Evolutionary conservation across 2,329 filamentous ascomycete genomes (phyloP), one percentile per base, ranked within the genome.

Genomic region (Colletotrichum shisoi): DNA sequence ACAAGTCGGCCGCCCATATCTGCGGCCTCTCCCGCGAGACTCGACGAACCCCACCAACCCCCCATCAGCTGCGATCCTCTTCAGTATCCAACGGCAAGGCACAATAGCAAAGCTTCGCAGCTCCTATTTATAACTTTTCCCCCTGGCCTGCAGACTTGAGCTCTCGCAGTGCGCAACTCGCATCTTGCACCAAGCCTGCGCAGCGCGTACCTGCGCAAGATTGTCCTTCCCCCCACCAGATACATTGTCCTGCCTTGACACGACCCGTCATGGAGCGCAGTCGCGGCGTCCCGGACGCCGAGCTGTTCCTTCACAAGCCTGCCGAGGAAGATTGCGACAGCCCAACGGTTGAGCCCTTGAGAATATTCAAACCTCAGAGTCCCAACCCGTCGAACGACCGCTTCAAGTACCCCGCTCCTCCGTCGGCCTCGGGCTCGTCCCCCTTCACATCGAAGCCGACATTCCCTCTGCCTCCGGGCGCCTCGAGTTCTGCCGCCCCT

Each of bases 321-420:
- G 76, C 80, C 62, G 80, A 74, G 9, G 77, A 80, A 12, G 82
- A 85, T 53, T 82, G 81, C 68, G 88, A 93, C 73, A 93, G 91
- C 73, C 91, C 93, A 65, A 92, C 91, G 19, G 86, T 96, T 72
- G 91, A 91, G 73, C 93, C 93, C 68, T 79, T 97, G 79, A 88
- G 92, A 74, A 96, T 96, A 76, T 90, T 89, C 81, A 96, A 96
- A 78, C 88, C 89, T 63, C 86, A 88, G 72, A 91, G 89, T 65
- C 86, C 89, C 39, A 83, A 83, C 59, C 87, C 87, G 65, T 63
- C 72, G 37, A 74, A 75, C 62, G 81, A 82, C 62, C 79, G 80
- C 70, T 84, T 82, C 76, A 82, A 80, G 73, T 87, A 85, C 73
- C 84, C 83, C 62, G 79, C 81, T 37, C 82, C 83, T 54, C 75